Evolutionary conservation across 2,329 filamentous ascomycete species (phyloP), one percentile per base, ranked within the genome.

Genomic region (Akanthomyces lecanii): DNA sequence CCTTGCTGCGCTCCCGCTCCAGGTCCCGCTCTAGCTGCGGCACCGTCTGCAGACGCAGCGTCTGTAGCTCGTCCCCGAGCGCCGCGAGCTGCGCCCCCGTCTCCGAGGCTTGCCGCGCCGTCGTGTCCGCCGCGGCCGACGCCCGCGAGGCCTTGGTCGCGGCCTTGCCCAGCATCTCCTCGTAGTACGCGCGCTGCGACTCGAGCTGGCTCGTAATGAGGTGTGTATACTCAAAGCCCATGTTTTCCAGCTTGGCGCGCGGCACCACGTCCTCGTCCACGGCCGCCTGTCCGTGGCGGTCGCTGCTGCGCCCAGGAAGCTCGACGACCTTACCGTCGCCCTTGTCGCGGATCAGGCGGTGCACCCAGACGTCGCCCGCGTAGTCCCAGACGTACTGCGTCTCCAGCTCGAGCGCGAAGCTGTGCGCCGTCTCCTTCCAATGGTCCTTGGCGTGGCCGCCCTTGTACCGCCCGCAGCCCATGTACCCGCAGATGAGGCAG

Each of bases 301-400:
- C 23, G 52, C 69, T 70, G 21, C 71, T 79, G 64, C 82, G 78
- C 2, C 84, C 83, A 0, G 92, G 91, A n/a, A 97, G 82, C 74
- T 98, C 94, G 21, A 97, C 90, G 3, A 97, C 83, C 74, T 97
- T 97, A 28, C 91, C 91, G 73, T 97, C 92, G 11, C 91, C 89
- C 78, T 97, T 97, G 71, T 92, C 92, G 67, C 96, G 90, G 62
- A 99, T 96, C 58, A 98, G 85, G 11, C 95, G 89, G 75, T 99
- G 95, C 55, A 98, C 95, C 82, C 97, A 99, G 71, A 89, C 90
- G 72, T 99, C 95, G 5, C 91, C 92, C 0, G 91, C 91, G 67
- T 99, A 99, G 75, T 99, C 95, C 95, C 95, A 99, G 1, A 99
- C 93, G 69, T 97, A 89, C 74, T 99, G 94, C 0, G 92, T 96